phyloP scores from a whole-genome alignment of 2,329 filamentous ascomycete genomes.

The Aspergillus brunneoviolaceus region DNA sequence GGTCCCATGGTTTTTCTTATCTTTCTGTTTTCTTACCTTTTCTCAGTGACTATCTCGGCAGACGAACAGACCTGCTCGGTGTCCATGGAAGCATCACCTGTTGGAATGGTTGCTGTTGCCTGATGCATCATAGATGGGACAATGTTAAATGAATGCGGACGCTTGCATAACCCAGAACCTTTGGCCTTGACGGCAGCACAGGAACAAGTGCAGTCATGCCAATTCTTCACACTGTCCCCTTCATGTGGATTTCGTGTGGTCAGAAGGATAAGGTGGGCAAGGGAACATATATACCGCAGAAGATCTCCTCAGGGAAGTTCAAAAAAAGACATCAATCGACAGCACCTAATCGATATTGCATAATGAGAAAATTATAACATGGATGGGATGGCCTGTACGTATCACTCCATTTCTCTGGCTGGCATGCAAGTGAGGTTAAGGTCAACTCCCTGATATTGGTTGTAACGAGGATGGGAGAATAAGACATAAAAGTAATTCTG shows the following conservation, averaged over 20 bases:
- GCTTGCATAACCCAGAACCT: neutral
- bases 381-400: no score
- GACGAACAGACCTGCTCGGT: slow-evolving; percentile 23
- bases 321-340: no score
- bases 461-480: no score
- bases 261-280: neutral
- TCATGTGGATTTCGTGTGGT: neutral
- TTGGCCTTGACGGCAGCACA: neutral
- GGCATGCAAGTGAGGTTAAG: no score
- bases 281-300: neutral
- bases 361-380: no score
- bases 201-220: neutral
- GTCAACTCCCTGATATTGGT: no score
- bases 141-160: slow-evolving; percentile 38
- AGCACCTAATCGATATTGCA: no score
- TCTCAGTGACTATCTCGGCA: slow-evolving; percentile 27
- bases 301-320: neutral
- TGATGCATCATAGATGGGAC: slow-evolving; percentile 41
- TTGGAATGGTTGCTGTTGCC: slow-evolving; percentile 29
- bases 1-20: slow-evolving; percentile 27
- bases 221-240: neutral
- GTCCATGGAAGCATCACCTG: slow-evolving; percentile 30
- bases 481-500: no score
- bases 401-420: no score
- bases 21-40: slow-evolving; percentile 24